phyloP scores from a whole-genome alignment of 176 grass and related monocot species.

The Lolium perenne region DNA sequence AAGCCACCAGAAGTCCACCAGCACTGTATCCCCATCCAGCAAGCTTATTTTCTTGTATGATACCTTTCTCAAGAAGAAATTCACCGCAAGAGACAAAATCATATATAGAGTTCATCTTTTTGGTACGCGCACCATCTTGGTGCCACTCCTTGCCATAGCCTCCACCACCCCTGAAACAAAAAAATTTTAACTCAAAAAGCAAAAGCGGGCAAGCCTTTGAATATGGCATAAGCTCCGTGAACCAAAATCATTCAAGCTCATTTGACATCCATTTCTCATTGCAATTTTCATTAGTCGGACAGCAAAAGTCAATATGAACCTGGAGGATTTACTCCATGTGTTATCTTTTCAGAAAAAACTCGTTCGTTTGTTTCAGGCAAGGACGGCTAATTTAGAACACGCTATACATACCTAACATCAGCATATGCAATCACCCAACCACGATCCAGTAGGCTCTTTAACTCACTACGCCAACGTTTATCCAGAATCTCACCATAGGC shows the following conservation, averaged over 20 bases:
- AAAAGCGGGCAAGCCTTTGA: not conserved
- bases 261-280: slow-evolving; percentile 13
- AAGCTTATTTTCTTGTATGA: slow-evolving; percentile 83
- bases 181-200: slow-evolving; percentile 33
- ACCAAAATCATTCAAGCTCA: slow-evolving; percentile 3
- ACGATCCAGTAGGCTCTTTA: slow-evolving; percentile 89
- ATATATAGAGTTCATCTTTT: slow-evolving; percentile 82
- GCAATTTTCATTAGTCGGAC: not conserved
- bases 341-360: slow-evolving; percentile 19
- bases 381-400: not conserved
- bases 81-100: slow-evolving; percentile 96
- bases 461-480: slow-evolving; percentile 84
- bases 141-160: slow-evolving; percentile 95
- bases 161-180: slow-evolving; percentile 78
- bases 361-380: slow-evolving; percentile 25
- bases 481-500: slow-evolving; percentile 95
- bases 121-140: slow-evolving; percentile 62
- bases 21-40: slow-evolving; percentile 95
- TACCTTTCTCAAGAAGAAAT: slow-evolving; percentile 89
- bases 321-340: not conserved
- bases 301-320: slow-evolving; percentile 12
- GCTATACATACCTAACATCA: slow-evolving; percentile 76
- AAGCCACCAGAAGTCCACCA: slow-evolving; percentile 89
- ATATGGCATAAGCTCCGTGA: slow-evolving; percentile 27
- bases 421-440: slow-evolving; percentile 97